Conservation (phyloP, 2,329 filamentous ascomycete genomes). For the Aspergillus ochraceoroseus region DNA sequence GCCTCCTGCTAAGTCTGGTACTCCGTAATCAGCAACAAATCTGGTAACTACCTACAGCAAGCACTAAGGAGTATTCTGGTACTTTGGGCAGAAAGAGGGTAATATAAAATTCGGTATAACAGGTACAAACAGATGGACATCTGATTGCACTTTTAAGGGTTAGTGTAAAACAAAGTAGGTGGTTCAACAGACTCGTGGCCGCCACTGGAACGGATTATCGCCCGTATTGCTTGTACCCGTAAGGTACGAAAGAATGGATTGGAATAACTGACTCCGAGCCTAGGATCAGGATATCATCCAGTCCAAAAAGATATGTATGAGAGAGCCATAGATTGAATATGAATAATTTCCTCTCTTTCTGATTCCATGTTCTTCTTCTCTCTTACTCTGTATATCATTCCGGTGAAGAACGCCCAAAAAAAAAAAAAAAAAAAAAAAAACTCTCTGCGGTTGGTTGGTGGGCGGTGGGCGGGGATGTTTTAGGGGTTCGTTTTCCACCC, state of each 20-base stretch:
- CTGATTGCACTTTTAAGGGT: constrained; percentile 6
- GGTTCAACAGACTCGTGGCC: constrained; percentile 23
- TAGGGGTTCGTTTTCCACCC: constrained; percentile 16
- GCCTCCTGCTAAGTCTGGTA: constrained; percentile 2
- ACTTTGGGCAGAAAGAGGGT: constrained; percentile 13
- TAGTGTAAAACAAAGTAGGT: constrained; percentile 17
- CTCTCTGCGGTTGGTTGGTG: too few species aligned
- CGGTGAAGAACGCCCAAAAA: too few species aligned
- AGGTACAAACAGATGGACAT: constrained; percentile 11
- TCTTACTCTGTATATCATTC: too few species aligned
- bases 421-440: too few species aligned
- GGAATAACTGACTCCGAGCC: too few species aligned
- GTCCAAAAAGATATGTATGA: too few species aligned
- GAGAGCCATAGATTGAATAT: too few species aligned
- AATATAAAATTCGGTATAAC: constrained; percentile 12
- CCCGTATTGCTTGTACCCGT: constrained; percentile 10
- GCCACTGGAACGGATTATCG: constrained; percentile 21
- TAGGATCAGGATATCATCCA: too few species aligned
- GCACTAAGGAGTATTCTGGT: too few species aligned
- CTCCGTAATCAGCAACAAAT: background rate
- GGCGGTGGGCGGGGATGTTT: constrained; percentile 12
- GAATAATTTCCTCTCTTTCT: too few species aligned
- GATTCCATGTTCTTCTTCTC: background rate
- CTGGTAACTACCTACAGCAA: background rate
- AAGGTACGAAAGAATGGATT: constrained; percentile 2